Evolutionary conservation across 2,329 filamentous ascomycete species (phyloP).

Genomic region (Tympanopsis confertula): DNA sequence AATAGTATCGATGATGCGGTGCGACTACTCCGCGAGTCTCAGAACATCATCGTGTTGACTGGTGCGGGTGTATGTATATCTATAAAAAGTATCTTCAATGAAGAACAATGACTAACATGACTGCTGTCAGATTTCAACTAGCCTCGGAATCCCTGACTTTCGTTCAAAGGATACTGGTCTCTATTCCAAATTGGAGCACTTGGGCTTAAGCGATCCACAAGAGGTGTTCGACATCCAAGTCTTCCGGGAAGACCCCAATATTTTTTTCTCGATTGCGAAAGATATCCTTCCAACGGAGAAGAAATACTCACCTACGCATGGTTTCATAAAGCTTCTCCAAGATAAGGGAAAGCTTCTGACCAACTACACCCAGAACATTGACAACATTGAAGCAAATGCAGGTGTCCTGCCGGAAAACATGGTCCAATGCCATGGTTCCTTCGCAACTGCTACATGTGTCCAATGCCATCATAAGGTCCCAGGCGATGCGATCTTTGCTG

Average conservation of each 20-base stretch:
- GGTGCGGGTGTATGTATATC: conserved; percentile 60
- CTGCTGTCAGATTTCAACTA: conserved; percentile 62
- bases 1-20: conserved; percentile 86
- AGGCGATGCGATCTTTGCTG: conserved; percentile 68
- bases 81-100: too few relatives aligned
- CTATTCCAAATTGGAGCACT: conserved; percentile 71
- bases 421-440: conserved; percentile 92
- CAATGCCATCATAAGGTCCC: conserved; percentile 65
- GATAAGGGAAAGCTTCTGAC: conserved; percentile 81
- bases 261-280: conserved; percentile 85
- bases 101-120: too few relatives aligned
- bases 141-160: conserved; percentile 92
- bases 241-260: conserved; percentile 74
- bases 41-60: conserved; percentile 86
- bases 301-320: conserved; percentile 81
- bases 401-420: conserved; percentile 73
- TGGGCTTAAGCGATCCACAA: conserved; percentile 71
- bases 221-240: conserved; percentile 87
- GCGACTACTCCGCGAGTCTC: conserved; percentile 56
- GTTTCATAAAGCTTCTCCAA: conserved; percentile 83
- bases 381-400: conserved; percentile 82
- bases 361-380: conserved; percentile 98
- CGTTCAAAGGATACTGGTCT: conserved; percentile 85
- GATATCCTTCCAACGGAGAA: conserved; percentile 76
- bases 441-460: conserved; percentile 81